These are phyloP conservation scores for Borovskyia barvae DNA, from an alignment of 208 protist species.

Conservation along the genomic window DNA sequence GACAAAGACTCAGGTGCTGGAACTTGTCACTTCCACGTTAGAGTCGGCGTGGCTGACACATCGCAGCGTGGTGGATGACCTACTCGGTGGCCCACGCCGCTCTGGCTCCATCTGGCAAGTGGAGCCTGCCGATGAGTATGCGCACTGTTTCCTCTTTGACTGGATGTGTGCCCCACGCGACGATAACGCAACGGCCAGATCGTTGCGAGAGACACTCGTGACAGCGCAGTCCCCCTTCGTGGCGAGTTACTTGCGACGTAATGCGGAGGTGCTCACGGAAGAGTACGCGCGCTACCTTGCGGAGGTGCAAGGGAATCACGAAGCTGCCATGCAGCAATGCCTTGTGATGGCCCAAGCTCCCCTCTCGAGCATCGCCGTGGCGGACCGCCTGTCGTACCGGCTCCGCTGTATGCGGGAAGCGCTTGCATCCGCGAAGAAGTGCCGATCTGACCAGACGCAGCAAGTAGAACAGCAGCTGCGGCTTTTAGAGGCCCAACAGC, in stretches of 20 bases:
- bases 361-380: slow-evolving; percentile 44
- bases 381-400: slow-evolving; percentile 72
- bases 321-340: slow-evolving; percentile 73
- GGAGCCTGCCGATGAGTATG: slow-evolving; percentile 81
- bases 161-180: slow-evolving; percentile 75
- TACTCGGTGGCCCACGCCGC: slow-evolving; percentile 69
- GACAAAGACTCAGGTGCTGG: slow-evolving; percentile 63
- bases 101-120: slow-evolving; percentile 86
- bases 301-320: slow-evolving; percentile 52
- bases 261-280: slow-evolving; percentile 51
- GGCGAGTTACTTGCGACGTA: slow-evolving; percentile 63
- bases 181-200: slow-evolving; percentile 40
- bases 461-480: slow-evolving; percentile 66
- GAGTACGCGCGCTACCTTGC: slow-evolving; percentile 84
- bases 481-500: slow-evolving; percentile 71
- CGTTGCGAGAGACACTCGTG: slow-evolving; percentile 71
- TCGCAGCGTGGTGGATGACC: slow-evolving; percentile 68
- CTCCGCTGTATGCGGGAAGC: slow-evolving; percentile 71
- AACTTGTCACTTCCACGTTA: slow-evolving; percentile 47
- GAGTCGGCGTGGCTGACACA: slow-evolving; percentile 77
- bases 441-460: slow-evolving; percentile 62
- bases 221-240: slow-evolving; percentile 67
- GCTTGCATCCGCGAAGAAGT: slow-evolving; percentile 64
- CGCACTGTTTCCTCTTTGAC: slow-evolving; percentile 85
- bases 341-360: slow-evolving; percentile 64